Evolutionary conservation across 441 rosid genomes (phyloP).

Genomic region (Croton laevigatus): DNA sequence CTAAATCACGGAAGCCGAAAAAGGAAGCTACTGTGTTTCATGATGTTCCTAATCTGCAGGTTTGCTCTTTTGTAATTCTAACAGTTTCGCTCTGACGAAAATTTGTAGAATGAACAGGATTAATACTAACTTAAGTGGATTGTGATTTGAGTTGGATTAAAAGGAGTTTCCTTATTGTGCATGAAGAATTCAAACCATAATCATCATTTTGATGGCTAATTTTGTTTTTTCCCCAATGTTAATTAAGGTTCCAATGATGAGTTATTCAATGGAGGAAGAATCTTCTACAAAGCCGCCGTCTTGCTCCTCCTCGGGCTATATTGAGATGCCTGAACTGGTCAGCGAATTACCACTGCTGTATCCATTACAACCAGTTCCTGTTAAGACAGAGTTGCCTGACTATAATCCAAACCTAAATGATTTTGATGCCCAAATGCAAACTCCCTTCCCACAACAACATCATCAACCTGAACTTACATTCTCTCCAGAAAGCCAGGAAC

Average conservation of each 20-base stretch:
- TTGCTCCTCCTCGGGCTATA: conserved; percentile 29
- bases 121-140: too few species aligned
- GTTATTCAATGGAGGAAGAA: conserved; percentile 41
- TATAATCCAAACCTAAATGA: conserved; percentile 26
- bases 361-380: conserved; percentile 19
- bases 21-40: conserved; percentile 27
- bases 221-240: background rate
- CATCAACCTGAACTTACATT: conserved; percentile 38
- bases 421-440: conserved; percentile 22
- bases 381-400: conserved; percentile 32
- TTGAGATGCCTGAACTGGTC: conserved; percentile 18
- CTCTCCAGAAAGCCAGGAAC: conserved; percentile 52
- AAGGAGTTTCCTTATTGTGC: too few species aligned
- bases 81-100: too few species aligned
- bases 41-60: conserved; percentile 34
- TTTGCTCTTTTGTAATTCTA: conserved; percentile 10
- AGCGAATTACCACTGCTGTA: conserved; percentile 26
- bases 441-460: conserved; percentile 36
- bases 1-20: conserved; percentile 32
- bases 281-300: conserved; percentile 31
- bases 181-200: background rate
- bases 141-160: too few species aligned
- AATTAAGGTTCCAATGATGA: conserved; percentile 34
- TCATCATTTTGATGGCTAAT: background rate
- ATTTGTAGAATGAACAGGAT: too few species aligned